A percentile compares a stretch with the other conserved stretches of the same genome.
Conservation (phyloP, 2,329 filamentous ascomycete genomes). For the Aspergillus cejpii region DNA sequence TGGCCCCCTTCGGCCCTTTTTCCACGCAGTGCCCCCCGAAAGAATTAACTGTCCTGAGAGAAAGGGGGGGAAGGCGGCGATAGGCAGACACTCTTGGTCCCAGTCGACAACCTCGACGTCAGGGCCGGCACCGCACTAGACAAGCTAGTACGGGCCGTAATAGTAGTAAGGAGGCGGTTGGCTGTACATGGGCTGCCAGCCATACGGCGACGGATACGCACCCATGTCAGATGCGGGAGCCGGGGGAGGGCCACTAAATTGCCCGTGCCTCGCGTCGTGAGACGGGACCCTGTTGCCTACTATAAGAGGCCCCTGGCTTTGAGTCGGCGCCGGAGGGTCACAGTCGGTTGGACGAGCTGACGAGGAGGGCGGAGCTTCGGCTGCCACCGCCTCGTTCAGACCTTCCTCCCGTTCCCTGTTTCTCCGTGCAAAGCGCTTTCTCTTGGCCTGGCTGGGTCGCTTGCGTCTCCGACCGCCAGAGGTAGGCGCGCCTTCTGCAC, state of each 20-base stretch:
- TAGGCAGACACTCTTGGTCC: not conserved
- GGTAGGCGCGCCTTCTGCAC: conserved; percentile 8
- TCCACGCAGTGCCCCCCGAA: not conserved
- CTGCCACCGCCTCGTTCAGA: not conserved
- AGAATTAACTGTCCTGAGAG: not conserved
- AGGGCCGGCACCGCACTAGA: not conserved
- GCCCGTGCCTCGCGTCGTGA: not conserved
- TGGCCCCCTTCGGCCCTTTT: not conserved
- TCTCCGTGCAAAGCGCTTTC: conserved; percentile 4
- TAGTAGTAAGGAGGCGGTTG: not conserved
- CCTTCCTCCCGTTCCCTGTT: not conserved
- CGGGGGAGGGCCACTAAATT: not conserved
- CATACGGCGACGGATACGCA: conserved; percentile 1
- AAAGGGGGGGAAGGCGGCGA: not conserved
- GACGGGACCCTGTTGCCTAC: not conserved
- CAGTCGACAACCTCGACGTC: not conserved
- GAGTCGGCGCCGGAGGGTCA: not conserved
- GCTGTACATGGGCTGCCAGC: not conserved
- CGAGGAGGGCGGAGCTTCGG: conserved; percentile 1
- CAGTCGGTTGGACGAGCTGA: not conserved
- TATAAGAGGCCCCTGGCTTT: not conserved
- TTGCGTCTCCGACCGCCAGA: conserved; percentile 1
- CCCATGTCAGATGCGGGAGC: conserved; percentile 1
- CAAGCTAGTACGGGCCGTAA: not conserved
- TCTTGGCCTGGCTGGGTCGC: conserved; percentile 14